Conservation (phyloP, 805 yeast genomes). For the Naumovozyma castellii region DNA sequence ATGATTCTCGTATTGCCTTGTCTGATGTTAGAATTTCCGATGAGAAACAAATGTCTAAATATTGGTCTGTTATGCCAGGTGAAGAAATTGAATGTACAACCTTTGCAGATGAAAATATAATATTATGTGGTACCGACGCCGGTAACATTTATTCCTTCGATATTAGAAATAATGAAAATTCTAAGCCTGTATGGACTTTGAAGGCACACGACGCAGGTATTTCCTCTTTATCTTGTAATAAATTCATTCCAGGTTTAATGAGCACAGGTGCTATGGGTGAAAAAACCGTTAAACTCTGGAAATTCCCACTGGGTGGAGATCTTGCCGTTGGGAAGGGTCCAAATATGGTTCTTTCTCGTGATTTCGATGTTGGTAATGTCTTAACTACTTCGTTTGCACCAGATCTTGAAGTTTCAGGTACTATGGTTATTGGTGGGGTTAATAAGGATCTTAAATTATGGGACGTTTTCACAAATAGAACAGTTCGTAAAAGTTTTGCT, state of each 20-base stretch:
- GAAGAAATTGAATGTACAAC: constrained; percentile 79
- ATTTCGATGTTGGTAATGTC: constrained; percentile 90
- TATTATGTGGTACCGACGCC: constrained; percentile 83
- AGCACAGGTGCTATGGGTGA: constrained; percentile 90
- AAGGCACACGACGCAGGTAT: constrained; percentile 97
- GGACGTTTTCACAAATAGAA: constrained; percentile 78
- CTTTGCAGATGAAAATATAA: constrained; percentile 53
- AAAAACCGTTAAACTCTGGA: constrained; percentile 80
- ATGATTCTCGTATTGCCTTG: constrained; percentile 75
- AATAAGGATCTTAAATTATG: constrained; percentile 78
- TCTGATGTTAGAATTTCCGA: constrained; percentile 75
- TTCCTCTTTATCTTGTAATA: constrained; percentile 66
- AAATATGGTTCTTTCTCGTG: constrained; percentile 81
- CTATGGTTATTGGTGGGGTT: constrained; percentile 80
- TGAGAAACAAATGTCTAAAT: constrained; percentile 47
- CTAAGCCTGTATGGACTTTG: constrained; percentile 80
- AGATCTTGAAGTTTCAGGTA: constrained; percentile 79
- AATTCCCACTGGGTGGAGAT: constrained; percentile 38
- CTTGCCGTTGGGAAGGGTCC: constrained; percentile 39
- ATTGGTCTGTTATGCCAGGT: constrained; percentile 51
- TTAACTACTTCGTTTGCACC: constrained; percentile 75
- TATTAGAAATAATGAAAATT: constrained; percentile 48
- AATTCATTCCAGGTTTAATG: constrained; percentile 58
- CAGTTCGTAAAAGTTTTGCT: constrained; percentile 64
- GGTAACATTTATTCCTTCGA: constrained; percentile 88